phyloP scores from a whole-genome alignment of 1,284 basidiomycete species.

The Cryptococcus neoformans region DNA sequence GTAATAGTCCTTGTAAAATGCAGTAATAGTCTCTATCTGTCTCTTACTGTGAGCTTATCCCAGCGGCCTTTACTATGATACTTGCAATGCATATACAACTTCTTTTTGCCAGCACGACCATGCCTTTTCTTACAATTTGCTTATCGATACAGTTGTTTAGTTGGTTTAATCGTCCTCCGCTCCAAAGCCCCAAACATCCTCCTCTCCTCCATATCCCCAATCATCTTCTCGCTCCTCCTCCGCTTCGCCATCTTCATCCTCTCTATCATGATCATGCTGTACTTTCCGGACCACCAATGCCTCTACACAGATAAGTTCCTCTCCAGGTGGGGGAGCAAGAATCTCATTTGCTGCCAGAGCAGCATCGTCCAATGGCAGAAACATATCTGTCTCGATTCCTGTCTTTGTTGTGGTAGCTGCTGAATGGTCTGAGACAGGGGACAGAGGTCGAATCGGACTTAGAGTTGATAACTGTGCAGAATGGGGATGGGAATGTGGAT shows the following conservation, averaged over 20 bases:
- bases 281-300: constrained; percentile 46
- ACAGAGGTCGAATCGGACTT: background rate
- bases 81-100: too few species aligned
- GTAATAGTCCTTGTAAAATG: too few species aligned
- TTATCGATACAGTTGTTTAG: too few species aligned
- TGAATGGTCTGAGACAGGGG: background rate
- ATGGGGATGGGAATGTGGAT: background rate
- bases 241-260: constrained; percentile 20
- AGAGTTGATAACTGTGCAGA: too few species aligned
- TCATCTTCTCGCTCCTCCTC: constrained; percentile 16
- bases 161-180: constrained; percentile 1
- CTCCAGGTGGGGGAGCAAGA: background rate
- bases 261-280: constrained; percentile 22
- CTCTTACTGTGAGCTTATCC: too few species aligned
- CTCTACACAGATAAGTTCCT: constrained; percentile 48
- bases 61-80: too few species aligned
- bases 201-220: constrained; percentile 29
- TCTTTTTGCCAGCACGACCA: too few species aligned
- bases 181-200: constrained; percentile 22
- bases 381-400: background rate
- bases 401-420: background rate
- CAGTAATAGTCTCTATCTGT: too few species aligned
- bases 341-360: background rate
- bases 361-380: background rate
- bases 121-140: too few species aligned